Conservation (phyloP, 164 flowering plant species). For the Aristolochia californica region DNA sequence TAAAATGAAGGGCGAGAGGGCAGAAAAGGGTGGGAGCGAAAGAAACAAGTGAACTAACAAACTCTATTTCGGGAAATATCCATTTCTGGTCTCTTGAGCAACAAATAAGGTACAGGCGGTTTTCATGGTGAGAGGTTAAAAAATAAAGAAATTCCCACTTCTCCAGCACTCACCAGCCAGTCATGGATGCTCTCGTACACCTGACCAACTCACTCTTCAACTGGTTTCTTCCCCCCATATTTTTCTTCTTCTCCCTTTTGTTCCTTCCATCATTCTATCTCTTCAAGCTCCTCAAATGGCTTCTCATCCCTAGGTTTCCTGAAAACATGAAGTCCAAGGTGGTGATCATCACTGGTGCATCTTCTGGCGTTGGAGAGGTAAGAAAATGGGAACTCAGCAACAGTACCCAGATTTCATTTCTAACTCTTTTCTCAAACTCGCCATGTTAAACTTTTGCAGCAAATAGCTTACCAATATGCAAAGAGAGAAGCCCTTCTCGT, state of each 20-base stretch:
- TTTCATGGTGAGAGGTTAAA: too few relatives aligned
- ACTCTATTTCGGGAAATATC: too few relatives aligned
- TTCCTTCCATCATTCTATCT: constrained; percentile 1
- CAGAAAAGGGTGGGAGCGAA: too few relatives aligned
- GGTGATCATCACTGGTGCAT: constrained; percentile 13
- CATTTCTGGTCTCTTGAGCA: too few relatives aligned
- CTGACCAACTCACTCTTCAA: too few relatives aligned
- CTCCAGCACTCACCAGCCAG: too few relatives aligned
- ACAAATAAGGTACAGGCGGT: too few relatives aligned
- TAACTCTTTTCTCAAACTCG: not conserved
- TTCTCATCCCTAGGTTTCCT: not conserved
- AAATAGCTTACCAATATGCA: constrained; percentile 57
- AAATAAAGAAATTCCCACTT: too few relatives aligned
- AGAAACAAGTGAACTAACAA: too few relatives aligned
- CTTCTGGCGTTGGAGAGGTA: constrained; percentile 15
- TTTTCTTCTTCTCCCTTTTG: not conserved
- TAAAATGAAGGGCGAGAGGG: too few relatives aligned
- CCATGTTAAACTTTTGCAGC: constrained; percentile 11
- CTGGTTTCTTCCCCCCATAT: constrained; percentile 3
- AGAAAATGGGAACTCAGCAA: not conserved
- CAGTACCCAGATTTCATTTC: not conserved
- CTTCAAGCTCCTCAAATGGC: constrained; percentile 4
- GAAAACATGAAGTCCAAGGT: constrained; percentile 9
- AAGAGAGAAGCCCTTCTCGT: constrained; percentile 41
- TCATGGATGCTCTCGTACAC: too few relatives aligned